Percentiles rank a stretch among this genome's conserved stretches.
phyloP scores from a whole-genome alignment of 2,329 filamentous ascomycete genomes.

The Elsinoe arachidis region DNA sequence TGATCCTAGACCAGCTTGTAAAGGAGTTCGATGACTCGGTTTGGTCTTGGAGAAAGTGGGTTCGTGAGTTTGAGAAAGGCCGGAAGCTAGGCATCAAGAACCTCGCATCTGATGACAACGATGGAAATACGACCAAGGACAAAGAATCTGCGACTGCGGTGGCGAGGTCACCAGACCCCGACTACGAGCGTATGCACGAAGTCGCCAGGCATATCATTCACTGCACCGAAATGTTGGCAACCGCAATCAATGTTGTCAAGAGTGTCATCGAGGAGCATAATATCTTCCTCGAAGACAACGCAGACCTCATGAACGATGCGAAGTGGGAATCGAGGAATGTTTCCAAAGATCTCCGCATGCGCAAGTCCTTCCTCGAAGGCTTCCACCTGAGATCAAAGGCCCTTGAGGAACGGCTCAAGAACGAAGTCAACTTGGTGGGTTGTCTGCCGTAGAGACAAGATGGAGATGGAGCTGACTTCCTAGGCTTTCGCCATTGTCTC shows the following conservation, averaged over 20 bases:
- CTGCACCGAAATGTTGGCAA: constrained; percentile 17
- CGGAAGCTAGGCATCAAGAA: neutral
- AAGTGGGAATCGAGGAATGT: neutral
- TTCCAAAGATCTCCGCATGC: constrained; percentile 10
- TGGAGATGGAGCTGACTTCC: neutral
- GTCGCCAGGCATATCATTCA: constrained; percentile 19
- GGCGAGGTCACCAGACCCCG: neutral
- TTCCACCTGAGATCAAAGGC: constrained; percentile 18
- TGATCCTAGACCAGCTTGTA: constrained; percentile 17
- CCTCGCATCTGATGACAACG: neutral
- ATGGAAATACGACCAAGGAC: neutral
- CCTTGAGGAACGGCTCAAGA: constrained; percentile 19
- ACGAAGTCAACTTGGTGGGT: constrained; percentile 22
- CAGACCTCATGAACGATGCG: neutral
- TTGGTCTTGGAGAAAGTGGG: constrained; percentile 18
- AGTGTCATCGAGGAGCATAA: constrained; percentile 17
- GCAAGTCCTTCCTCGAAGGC: constrained; percentile 17
- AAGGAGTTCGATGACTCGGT: constrained; percentile 17
- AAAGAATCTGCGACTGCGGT: neutral
- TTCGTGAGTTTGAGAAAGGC: constrained; percentile 16
- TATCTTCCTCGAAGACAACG: constrained; percentile 3
- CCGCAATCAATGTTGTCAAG: constrained; percentile 17
- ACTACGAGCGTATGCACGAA: constrained; percentile 19
- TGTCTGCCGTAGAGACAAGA: neutral
- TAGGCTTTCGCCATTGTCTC: constrained; percentile 21